Evolutionary conservation across 2,329 filamentous ascomycete genomes (phyloP).

Genomic region (Calonectria montana): DNA sequence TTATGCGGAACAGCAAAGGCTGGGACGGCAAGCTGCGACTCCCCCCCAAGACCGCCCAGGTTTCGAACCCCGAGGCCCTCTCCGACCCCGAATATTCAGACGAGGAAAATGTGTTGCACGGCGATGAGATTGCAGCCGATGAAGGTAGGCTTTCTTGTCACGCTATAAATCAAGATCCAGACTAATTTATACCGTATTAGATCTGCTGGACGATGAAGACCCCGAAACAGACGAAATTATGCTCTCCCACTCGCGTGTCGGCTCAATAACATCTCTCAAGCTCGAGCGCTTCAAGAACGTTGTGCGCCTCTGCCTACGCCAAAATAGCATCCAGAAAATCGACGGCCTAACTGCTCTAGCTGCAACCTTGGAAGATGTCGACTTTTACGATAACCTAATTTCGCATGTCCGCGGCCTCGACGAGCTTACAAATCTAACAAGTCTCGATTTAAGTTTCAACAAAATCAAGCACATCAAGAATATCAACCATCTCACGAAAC

Average conservation of each 20-base stretch:
- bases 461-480: constrained; percentile 99
- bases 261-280: constrained; percentile 80
- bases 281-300: constrained; percentile 86
- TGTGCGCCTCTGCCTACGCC: constrained; percentile 85
- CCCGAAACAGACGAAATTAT: constrained; percentile 81
- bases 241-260: constrained; percentile 86
- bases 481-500: constrained; percentile 78
- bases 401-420: constrained; percentile 88
- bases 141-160: constrained; percentile 67
- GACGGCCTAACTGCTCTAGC: constrained; percentile 77
- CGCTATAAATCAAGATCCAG: neutral
- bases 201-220: constrained; percentile 71
- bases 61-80: constrained; percentile 84
- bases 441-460: constrained; percentile 95
- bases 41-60: constrained; percentile 69
- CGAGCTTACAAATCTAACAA: constrained; percentile 78
- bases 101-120: constrained; percentile 73
- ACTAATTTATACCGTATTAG: constrained; percentile 48
- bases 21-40: constrained; percentile 89
- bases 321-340: constrained; percentile 88
- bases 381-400: constrained; percentile 97
- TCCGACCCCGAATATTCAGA: constrained; percentile 89
- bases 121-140: constrained; percentile 82
- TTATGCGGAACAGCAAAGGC: constrained; percentile 71
- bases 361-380: constrained; percentile 80